phyloP scores from a whole-genome alignment of 31 red algal genomes.

The Bonnemaisonia californica region DNA sequence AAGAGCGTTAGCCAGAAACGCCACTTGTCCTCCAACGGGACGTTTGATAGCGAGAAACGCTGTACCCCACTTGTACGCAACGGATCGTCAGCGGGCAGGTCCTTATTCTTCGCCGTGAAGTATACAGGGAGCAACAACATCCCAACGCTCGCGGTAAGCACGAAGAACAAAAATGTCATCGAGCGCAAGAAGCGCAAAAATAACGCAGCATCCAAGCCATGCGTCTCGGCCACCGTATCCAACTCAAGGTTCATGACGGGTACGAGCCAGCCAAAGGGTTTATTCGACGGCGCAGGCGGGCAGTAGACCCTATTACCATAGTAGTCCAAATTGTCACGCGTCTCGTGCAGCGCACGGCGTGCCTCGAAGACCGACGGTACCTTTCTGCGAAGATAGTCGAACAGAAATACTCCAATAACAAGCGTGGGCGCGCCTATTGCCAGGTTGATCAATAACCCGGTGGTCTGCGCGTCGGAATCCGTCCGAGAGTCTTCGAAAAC shows the following conservation, averaged over 20 bases:
- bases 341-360: constrained; percentile 42
- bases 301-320: constrained; percentile 50
- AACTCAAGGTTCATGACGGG: constrained; percentile 38
- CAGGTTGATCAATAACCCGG: constrained; percentile 62
- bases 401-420: constrained; percentile 42
- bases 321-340: constrained; percentile 27
- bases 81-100: constrained; percentile 4
- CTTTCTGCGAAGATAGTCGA: constrained; percentile 47
- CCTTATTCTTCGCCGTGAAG: constrained; percentile 49
- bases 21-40: constrained; percentile 37
- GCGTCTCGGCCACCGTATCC: constrained; percentile 52
- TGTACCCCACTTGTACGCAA: constrained; percentile 44
- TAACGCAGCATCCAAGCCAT: constrained; percentile 66
- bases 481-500: neutral
- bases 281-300: constrained; percentile 49
- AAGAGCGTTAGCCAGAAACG: constrained; percentile 61
- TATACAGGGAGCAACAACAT: constrained; percentile 42
- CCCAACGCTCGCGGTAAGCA: constrained; percentile 9
- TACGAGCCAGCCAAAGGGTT: constrained; percentile 54
- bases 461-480: constrained; percentile 54
- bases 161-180: constrained; percentile 40
- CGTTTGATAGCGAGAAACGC: constrained; percentile 60
- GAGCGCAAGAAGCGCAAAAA: constrained; percentile 64
- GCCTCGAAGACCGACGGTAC: constrained; percentile 69
- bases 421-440: constrained; percentile 32